Evolutionary conservation across 169 alveolate species (phyloP).

Genomic region (Cystoisospora suis): DNA sequence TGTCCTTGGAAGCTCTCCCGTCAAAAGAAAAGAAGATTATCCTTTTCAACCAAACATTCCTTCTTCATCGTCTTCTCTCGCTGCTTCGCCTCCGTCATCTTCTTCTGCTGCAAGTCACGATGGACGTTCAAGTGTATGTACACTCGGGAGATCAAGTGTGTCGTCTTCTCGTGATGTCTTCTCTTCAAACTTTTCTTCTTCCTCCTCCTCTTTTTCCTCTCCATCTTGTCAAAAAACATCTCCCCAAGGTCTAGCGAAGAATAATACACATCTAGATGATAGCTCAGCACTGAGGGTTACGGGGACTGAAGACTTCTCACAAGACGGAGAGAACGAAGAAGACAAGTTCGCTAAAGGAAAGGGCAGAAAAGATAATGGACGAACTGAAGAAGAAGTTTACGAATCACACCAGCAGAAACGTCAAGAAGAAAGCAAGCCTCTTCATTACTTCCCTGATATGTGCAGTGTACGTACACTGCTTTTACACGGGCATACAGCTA

Average conservation of each 20-base stretch:
- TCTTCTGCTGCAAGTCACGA: too few species aligned
- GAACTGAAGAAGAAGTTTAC: too few species aligned
- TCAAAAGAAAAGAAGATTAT: neutral
- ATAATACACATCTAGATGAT: too few species aligned
- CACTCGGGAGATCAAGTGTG: too few species aligned
- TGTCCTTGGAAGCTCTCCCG: neutral
- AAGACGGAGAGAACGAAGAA: neutral
- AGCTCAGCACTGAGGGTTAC: too few species aligned
- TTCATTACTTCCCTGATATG: constrained; percentile 56
- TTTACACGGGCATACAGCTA: constrained; percentile 61
- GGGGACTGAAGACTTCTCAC: neutral
- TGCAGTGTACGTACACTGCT: constrained; percentile 56
- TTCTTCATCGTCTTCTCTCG: neutral
- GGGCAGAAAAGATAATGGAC: too few species aligned
- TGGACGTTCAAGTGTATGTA: constrained; percentile 5
- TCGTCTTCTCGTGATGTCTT: too few species aligned
- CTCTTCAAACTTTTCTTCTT: neutral
- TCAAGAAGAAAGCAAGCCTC: too few species aligned
- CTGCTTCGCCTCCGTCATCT: too few species aligned
- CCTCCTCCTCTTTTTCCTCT: neutral
- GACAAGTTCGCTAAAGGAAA: neutral
- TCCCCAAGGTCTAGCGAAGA: neutral
- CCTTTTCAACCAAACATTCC: neutral
- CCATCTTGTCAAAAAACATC: too few species aligned
- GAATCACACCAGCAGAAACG: too few species aligned